Evolutionary conservation across 441 rosid genomes (phyloP).

Genomic region (Erodium trifolium): DNA sequence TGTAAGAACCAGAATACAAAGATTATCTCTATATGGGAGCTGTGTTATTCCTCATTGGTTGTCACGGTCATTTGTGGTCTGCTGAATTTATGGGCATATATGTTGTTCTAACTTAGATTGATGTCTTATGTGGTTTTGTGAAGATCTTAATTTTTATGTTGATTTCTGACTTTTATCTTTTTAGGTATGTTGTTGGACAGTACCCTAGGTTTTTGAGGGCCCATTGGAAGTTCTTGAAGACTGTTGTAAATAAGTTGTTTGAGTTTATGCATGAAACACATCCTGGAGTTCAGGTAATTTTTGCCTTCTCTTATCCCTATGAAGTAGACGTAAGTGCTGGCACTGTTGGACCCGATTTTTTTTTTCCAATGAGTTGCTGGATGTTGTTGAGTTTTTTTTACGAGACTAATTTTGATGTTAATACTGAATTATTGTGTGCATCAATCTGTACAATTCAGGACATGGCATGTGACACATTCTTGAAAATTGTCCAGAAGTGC

Average conservation of each 20-base stretch:
- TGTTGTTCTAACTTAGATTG: not conserved
- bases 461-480: constrained; percentile 99
- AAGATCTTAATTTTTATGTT: not conserved
- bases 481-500: constrained; percentile 99
- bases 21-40: constrained; percentile 3
- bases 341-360: not conserved
- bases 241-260: constrained; percentile 97
- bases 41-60: not conserved
- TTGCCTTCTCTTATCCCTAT: not conserved
- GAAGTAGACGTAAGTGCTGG: not conserved
- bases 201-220: constrained; percentile 99
- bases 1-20: constrained; percentile 48
- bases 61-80: too few relatives aligned
- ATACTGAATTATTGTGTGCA: not conserved
- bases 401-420: not conserved
- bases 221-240: constrained; percentile 99
- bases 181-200: constrained; percentile 99
- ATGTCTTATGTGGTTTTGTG: not conserved
- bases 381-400: not conserved
- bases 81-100: not conserved
- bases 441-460: constrained; percentile 44
- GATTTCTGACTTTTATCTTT: constrained; percentile 16
- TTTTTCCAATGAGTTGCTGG: not conserved
- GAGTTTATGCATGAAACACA: constrained; percentile 99
- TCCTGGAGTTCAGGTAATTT: constrained; percentile 95